A percentile compares a stretch with the other conserved stretches of the same genome.
phyloP scores from a whole-genome alignment of 208 protist genomes.

The Acanthamoeba lenticulata region DNA sequence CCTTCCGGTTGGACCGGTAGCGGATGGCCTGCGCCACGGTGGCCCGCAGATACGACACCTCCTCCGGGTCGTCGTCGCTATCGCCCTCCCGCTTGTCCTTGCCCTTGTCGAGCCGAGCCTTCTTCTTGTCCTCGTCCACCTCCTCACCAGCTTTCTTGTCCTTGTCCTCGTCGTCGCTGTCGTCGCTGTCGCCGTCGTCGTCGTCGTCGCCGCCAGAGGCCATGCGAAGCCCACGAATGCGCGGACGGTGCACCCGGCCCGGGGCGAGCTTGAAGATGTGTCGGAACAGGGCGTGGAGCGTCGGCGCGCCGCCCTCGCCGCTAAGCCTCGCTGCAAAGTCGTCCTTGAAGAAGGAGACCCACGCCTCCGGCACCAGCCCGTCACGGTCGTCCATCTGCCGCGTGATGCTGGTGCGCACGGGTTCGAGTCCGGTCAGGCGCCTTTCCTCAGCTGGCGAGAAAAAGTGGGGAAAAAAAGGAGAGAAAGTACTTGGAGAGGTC shows the following conservation, averaged over 20 bases:
- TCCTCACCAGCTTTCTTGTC: no score
- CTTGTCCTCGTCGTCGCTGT: background rate
- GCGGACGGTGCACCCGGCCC: background rate
- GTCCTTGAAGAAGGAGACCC: conserved; percentile 11
- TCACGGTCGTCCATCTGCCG: background rate
- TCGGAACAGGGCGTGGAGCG: background rate
- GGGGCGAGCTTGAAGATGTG: conserved; percentile 19
- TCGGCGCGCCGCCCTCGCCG: background rate
- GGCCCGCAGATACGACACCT: background rate
- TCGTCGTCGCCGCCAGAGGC: background rate
- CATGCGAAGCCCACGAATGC: background rate
- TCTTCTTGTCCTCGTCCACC: no score
- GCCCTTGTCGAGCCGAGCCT: no score
- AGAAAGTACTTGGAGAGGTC: background rate
- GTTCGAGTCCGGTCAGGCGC: background rate
- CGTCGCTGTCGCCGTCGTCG: background rate
- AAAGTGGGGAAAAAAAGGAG: background rate
- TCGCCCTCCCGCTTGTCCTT: background rate
- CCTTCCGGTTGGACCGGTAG: conserved; percentile 9
- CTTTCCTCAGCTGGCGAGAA: no score
- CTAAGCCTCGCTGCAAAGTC: background rate
- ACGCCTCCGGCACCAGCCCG: background rate
- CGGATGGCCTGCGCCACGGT: background rate
- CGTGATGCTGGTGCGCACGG: background rate
- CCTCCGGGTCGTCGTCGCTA: background rate